Conservation (phyloP, 306 rosid genomes). For the Quercus alba region DNA sequence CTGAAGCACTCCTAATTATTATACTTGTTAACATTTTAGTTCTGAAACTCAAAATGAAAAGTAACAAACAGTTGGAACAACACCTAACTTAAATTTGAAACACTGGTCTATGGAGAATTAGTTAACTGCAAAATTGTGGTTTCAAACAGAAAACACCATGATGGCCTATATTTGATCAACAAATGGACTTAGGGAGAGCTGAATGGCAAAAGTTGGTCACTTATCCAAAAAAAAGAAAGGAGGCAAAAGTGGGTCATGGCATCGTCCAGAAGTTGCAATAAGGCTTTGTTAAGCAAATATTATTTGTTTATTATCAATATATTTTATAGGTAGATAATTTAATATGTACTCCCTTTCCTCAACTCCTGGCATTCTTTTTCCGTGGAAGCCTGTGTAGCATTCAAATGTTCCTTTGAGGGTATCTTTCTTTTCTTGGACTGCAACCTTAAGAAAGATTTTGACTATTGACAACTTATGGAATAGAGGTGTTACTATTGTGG, state of each 20-base stretch:
- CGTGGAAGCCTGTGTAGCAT: too few relatives aligned
- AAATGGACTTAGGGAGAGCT: not conserved
- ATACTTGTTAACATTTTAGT: too few relatives aligned
- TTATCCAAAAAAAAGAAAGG: too few relatives aligned
- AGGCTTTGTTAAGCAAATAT: not conserved
- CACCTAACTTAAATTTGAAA: not conserved
- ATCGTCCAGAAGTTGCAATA: not conserved
- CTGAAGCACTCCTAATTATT: too few relatives aligned
- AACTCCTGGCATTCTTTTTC: too few relatives aligned
- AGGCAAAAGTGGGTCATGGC: not conserved
- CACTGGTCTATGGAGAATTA: not conserved
- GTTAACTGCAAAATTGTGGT: not conserved
- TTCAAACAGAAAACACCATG: not conserved
- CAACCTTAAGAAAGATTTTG: too few relatives aligned
- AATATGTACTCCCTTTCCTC: too few relatives aligned
- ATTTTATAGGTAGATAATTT: not conserved
- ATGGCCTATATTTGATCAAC: not conserved
- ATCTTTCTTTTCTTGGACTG: too few relatives aligned
- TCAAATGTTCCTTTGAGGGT: too few relatives aligned
- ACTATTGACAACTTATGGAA: too few relatives aligned
- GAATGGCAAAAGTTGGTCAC: not conserved
- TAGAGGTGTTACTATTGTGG: too few relatives aligned
- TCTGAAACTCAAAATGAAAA: too few relatives aligned
- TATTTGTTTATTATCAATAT: not conserved
- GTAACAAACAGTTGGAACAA: not conserved